A percentile compares a stretch with the other conserved stretches of the same genome.
These are phyloP conservation scores for Floccularia luteovirens DNA, from an alignment of 768 basidiomycete genomes.

Conservation along the genomic window DNA sequence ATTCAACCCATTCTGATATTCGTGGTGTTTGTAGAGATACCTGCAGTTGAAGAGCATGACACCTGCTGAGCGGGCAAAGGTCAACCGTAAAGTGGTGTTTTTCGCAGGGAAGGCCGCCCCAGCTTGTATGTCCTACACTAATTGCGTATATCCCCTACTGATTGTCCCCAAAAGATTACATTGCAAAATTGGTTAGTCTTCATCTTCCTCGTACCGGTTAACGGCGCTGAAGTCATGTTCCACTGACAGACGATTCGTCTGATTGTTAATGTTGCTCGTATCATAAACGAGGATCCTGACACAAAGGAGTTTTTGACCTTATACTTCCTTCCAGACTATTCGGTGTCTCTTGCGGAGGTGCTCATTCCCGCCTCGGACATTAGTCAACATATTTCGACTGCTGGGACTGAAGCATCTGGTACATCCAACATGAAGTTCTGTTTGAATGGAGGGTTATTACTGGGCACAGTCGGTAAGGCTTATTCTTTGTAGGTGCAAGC, in stretches of 20 bases:
- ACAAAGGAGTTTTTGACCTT: constrained; percentile 81
- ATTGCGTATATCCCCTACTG: background rate
- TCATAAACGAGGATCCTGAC: constrained; percentile 81
- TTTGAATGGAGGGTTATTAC: constrained; percentile 80
- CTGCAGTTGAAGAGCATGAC: constrained; percentile 72
- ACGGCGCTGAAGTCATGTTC: background rate
- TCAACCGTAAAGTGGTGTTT: constrained; percentile 85
- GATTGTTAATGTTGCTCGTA: constrained; percentile 81
- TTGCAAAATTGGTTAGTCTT: constrained; percentile 71
- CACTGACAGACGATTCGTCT: constrained; percentile 71
- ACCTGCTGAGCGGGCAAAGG: constrained; percentile 73
- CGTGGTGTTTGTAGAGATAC: constrained; percentile 51
- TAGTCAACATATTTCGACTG: constrained; percentile 95
- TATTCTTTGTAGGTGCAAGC: background rate
- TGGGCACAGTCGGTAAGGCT: constrained; percentile 65
- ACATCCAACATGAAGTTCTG: constrained; percentile 90
- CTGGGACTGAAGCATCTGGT: constrained; percentile 85
- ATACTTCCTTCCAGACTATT: constrained; percentile 96
- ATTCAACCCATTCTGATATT: background rate
- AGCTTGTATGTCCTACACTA: constrained; percentile 48
- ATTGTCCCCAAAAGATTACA: constrained; percentile 51
- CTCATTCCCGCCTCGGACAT: constrained; percentile 92
- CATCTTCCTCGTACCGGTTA: background rate
- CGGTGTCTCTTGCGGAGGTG: constrained; percentile 75
- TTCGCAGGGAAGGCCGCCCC: constrained; percentile 98